Base-by-base conservation (phyloP, 345 rosid genomes). In the Populus tremula region DNA sequence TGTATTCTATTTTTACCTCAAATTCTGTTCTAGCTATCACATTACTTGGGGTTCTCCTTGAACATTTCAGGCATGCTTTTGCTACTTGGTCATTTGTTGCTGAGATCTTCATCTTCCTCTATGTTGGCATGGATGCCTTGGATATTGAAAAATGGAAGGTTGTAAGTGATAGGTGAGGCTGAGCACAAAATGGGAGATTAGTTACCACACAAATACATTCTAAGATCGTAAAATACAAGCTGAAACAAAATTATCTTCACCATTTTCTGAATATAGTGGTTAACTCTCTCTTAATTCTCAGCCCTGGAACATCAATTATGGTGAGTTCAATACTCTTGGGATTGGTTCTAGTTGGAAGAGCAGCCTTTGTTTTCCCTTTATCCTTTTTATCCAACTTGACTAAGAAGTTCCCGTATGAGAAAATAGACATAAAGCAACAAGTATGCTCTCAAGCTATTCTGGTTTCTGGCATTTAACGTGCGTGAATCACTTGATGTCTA, bases 81-180 rank as follows among this genome's bases (percentile, higher is more conserved):
- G 99, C 98, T 27, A 92, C 97, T 67, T 73, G 92, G 81, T 96
- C 99, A 25, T 93, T 93, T 79, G 88, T 93, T 74, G 93, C 94
- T 23, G 99, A 96, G 92, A 90, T 93, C 72, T 96, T 93, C 86
- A 91, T 96, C 81, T 96, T 96, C 85, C 97, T 92, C 66, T 96
- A 93, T 82, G 98, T 95, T 82, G 99, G 99, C 59, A 95, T 95
- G 99, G 99, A 95, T 62, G 98, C 99, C 80, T 79, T 96, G 71
- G 98, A 96, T 77, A 96, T 96, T 2, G 97, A 93, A 83, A 96
- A 91, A 79, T 93, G 99, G 99, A 84, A 76, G 35, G 90, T 83
- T 66, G 90, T 92, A 53, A 90, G 97, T 17, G 83, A 90, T 77
- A 96, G 94, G 98, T 93, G 78, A 84, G 88, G 65, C 39, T 62